These are phyloP conservation scores for Alloteropsis semialata DNA, from an alignment of 176 grass and related monocot genomes.

Conservation along the genomic window DNA sequence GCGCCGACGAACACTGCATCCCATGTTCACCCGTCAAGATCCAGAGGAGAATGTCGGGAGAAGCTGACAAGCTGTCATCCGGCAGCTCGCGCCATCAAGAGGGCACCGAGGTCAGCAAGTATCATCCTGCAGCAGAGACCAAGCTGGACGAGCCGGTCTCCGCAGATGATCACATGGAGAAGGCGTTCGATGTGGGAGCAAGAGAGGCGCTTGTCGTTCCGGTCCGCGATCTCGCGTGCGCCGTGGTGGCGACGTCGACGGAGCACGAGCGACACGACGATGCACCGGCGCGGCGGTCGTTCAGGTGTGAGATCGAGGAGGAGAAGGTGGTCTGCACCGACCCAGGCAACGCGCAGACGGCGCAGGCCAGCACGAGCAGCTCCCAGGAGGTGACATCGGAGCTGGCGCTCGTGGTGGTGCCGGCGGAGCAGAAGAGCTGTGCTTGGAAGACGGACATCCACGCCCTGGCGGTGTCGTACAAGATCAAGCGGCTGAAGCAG, in stretches of 20 bases:
- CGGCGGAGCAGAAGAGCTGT: slow-evolving; percentile 22
- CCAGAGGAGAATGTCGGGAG: background rate
- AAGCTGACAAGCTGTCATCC: background rate
- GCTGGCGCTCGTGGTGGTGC: slow-evolving; percentile 18
- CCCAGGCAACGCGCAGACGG: slow-evolving; percentile 1
- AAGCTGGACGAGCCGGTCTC: slow-evolving; percentile 25
- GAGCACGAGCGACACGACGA: background rate
- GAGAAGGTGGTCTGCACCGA: slow-evolving; percentile 57
- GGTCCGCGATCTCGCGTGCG: background rate
- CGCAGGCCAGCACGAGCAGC: slow-evolving; percentile 3
- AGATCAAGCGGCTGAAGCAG: slow-evolving; percentile 91
- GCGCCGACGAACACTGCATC: background rate
- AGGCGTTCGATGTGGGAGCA: background rate
- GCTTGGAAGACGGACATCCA: slow-evolving; percentile 74
- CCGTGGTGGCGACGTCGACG: background rate
- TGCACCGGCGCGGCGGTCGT: background rate
- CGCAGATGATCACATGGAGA: background rate
- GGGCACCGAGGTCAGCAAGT: background rate
- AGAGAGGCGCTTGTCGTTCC: background rate
- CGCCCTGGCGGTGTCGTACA: slow-evolving; percentile 80
- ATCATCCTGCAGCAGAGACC: slow-evolving; percentile 12
- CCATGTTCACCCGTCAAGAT: slow-evolving; percentile 23
- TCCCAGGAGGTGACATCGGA: slow-evolving; percentile 22
- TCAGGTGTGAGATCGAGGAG: slow-evolving; percentile 50
- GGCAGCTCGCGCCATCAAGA: background rate